Evolutionary conservation across 805 yeast genomes (phyloP).

Genomic region (Sugiyamaella smithiae): DNA sequence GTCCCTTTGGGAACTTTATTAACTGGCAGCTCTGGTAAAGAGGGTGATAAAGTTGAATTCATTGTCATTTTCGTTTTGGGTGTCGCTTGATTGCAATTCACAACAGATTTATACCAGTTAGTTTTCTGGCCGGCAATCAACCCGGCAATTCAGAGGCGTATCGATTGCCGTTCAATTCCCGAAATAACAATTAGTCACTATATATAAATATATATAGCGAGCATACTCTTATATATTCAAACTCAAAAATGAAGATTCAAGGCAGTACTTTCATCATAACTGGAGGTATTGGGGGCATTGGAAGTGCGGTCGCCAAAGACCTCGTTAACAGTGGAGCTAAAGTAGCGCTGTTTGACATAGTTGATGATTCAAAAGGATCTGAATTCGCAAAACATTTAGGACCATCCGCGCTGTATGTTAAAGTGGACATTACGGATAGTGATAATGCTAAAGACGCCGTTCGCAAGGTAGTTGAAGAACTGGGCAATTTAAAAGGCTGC

Average conservation of each 20-base stretch:
- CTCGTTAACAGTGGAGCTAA: constrained; percentile 18
- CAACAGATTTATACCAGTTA: too few species aligned
- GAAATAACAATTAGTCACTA: too few species aligned
- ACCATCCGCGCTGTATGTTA: constrained; percentile 12
- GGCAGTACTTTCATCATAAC: constrained; percentile 25
- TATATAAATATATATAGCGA: too few species aligned
- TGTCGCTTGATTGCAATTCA: too few species aligned
- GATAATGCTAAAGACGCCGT: constrained; percentile 20
- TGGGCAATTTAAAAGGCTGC: constrained; percentile 20
- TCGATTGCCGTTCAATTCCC: not conserved
- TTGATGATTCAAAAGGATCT: constrained; percentile 15
- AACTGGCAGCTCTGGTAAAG: not conserved
- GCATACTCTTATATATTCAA: not conserved
- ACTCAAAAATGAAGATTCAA: constrained; percentile 8
- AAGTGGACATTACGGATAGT: constrained; percentile 21
- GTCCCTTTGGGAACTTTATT: not conserved
- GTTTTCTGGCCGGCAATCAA: not conserved
- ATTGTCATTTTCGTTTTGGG: too few species aligned
- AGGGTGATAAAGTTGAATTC: too few species aligned
- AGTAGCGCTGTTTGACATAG: constrained; percentile 21
- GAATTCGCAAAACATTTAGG: constrained; percentile 8
- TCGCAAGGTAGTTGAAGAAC: constrained; percentile 15
- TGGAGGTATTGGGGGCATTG: constrained; percentile 27
- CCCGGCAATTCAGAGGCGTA: not conserved
- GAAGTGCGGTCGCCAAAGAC: constrained; percentile 17